phyloP scores from a whole-genome alignment of 1,139 yeast genomes.

The Pichia sp. region DNA sequence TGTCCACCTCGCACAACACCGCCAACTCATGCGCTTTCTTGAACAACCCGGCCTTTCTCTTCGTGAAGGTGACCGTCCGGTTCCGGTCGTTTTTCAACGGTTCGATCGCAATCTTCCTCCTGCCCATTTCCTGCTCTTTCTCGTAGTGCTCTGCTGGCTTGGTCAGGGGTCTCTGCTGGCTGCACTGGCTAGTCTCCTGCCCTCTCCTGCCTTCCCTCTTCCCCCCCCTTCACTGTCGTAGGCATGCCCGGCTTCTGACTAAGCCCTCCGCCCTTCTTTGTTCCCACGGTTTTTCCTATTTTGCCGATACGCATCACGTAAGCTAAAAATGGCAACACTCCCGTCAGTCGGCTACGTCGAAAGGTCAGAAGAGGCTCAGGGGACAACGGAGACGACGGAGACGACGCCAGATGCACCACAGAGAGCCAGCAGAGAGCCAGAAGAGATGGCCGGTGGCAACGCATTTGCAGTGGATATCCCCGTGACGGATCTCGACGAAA shows the following conservation, averaged over 20 bases:
- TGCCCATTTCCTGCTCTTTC: conserved; percentile 67
- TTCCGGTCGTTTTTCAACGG: conserved; percentile 90
- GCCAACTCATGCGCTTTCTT: conserved; percentile 95
- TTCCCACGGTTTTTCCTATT: background rate
- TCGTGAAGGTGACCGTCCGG: conserved; percentile 83
- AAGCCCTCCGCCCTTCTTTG: background rate
- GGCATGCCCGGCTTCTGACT: background rate
- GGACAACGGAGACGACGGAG: too few species aligned
- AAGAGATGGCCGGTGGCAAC: conserved; percentile 7
- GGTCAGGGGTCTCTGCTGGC: background rate
- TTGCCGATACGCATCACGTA: conserved; percentile 1
- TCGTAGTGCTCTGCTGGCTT: background rate
- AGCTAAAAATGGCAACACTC: background rate
- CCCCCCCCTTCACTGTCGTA: background rate
- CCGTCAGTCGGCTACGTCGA: background rate
- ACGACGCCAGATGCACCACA: background rate
- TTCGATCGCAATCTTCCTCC: conserved; percentile 91
- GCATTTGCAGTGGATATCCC: conserved; percentile 49
- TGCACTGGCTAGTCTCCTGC: background rate
- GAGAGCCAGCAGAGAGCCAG: background rate
- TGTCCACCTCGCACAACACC: conserved; percentile 86
- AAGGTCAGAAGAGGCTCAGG: background rate
- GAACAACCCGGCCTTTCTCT: conserved; percentile 90
- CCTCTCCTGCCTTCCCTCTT: background rate
- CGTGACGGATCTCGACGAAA: conserved; percentile 52